A percentile compares a stretch with the other conserved stretches of the same genome.
These are phyloP conservation scores for Antonospora locustae DNA, from an alignment of 371 early-diverging fungal genomes.

Conservation along the genomic window DNA sequence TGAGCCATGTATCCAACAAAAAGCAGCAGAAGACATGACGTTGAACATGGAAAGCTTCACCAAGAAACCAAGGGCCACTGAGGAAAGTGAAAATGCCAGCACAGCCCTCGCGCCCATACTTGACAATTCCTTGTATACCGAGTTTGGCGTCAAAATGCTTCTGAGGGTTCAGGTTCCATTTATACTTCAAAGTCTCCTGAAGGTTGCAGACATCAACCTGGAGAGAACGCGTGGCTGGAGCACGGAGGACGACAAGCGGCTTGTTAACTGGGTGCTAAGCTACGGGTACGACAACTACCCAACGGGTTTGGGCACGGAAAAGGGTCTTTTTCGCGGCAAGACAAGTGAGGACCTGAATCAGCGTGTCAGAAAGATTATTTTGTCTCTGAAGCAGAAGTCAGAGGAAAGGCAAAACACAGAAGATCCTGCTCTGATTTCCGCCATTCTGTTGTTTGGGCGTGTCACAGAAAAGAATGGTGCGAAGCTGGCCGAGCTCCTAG, in stretches of 20 bases:
- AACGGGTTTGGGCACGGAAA: constrained; percentile 15
- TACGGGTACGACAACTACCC: constrained; percentile 54
- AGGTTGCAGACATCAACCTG: constrained; percentile 22
- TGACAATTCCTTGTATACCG: constrained; percentile 21
- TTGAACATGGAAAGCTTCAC: no score
- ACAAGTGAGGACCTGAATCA: constrained; percentile 51
- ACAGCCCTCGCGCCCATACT: neutral
- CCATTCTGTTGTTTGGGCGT: constrained; percentile 51
- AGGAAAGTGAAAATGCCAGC: constrained; percentile 4
- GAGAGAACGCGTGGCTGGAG: constrained; percentile 50
- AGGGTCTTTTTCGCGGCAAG: constrained; percentile 32
- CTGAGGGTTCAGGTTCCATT: constrained; percentile 45
- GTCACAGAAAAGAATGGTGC: constrained; percentile 43
- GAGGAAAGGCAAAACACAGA: constrained; percentile 42
- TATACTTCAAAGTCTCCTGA: constrained; percentile 32
- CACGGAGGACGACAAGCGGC: constrained; percentile 48
- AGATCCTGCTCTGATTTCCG: constrained; percentile 34
- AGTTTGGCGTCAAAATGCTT: constrained; percentile 39
- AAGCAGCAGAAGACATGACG: no score
- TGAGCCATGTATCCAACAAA: no score
- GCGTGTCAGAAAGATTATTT: constrained; percentile 51
- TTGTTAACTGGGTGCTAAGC: constrained; percentile 29
- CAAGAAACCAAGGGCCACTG: no score
- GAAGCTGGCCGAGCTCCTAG: constrained; percentile 29
- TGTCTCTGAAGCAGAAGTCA: constrained; percentile 40